Evolutionary conservation across 805 yeast species (phyloP).

Genomic region (Barnettozyma vustinii): DNA sequence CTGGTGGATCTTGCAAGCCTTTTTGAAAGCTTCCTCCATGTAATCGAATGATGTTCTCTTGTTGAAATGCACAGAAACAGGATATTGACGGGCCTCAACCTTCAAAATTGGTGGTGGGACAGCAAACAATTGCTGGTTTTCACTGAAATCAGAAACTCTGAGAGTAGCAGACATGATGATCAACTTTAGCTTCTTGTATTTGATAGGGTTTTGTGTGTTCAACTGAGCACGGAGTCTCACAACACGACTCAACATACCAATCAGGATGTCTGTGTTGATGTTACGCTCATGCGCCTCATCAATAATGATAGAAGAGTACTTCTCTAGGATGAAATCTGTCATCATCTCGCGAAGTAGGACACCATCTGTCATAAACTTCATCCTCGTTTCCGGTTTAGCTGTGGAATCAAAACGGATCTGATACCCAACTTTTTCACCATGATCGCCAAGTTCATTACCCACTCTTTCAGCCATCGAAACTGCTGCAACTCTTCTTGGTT

Average conservation of each 20-base stretch:
- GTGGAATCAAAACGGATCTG: slow-evolving; percentile 80
- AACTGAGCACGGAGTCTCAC: slow-evolving; percentile 62
- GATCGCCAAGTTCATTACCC: slow-evolving; percentile 67
- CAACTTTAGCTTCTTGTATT: slow-evolving; percentile 62
- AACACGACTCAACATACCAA: slow-evolving; percentile 90
- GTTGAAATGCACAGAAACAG: slow-evolving; percentile 89
- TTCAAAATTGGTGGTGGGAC: slow-evolving; percentile 81
- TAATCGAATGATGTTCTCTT: slow-evolving; percentile 73
- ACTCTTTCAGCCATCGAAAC: slow-evolving; percentile 88
- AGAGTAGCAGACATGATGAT: slow-evolving; percentile 97
- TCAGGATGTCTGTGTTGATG: slow-evolving; percentile 89
- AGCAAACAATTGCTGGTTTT: slow-evolving; percentile 63
- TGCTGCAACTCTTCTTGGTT: slow-evolving; percentile 92
- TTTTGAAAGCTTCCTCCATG: slow-evolving; percentile 78
- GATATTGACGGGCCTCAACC: slow-evolving; percentile 90
- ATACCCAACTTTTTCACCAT: slow-evolving; percentile 64
- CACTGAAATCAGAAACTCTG: slow-evolving; percentile 88
- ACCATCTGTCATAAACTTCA: slow-evolving; percentile 94
- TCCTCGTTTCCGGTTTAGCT: slow-evolving; percentile 55
- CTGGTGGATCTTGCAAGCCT: slow-evolving; percentile 81
- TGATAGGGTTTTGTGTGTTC: slow-evolving; percentile 40
- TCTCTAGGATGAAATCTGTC: slow-evolving; percentile 72
- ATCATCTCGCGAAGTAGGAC: slow-evolving; percentile 90
- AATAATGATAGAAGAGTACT: slow-evolving; percentile 81
- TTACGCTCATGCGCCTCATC: slow-evolving; percentile 99